Evolutionary conservation across 2,329 filamentous ascomycete species (phyloP), one percentile per base, ranked within the genome.

Genomic region (Fusarium falciforme): DNA sequence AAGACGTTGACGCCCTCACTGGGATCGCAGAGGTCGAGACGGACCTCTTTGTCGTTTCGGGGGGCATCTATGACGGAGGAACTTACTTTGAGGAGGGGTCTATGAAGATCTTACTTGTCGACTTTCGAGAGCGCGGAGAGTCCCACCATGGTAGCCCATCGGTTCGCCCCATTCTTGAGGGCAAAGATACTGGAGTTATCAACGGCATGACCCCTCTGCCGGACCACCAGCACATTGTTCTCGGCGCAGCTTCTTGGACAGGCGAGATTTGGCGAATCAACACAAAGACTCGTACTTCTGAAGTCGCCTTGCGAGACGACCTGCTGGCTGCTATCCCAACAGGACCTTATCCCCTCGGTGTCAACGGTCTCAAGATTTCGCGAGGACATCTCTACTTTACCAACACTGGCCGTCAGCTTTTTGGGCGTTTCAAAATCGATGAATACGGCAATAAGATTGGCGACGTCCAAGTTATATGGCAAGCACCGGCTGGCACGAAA

Each of bases 311-410:
- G 2, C 20, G 35, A 27, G 35, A 55, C 2, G 44, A 66, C 11
- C 4, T 40, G 4, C n/a, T 71, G 1, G 16, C 17, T 6, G 22
- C 49, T 5, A 25, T 12, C 2, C 16, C 40, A 6, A 11, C 40
- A 1, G 62, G 67, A 0, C 67, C 25, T 16, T 66, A 42, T 25
- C 25, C 33, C 2, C 3, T 59, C 0, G 49, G 67, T 10, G 57
- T 70, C 17, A 71, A 71, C 12, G 57, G 68, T 1, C 29, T 70
- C 17, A 59, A 59, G 14, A n/a, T 70, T 6, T 52, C 20, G 5
- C 16, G 33, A 1, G 9, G 31, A 7, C 27, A 71, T n/a, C 31
- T 71, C 1, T 67, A 71, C n/a, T 57, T 71, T 14, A 71, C 52
- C 12, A 71, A 60, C 17, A 47, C 58, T 1, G 42, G 29, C 14